These are phyloP conservation scores for Sporisorium graminicola DNA, from an alignment of 1,284 basidiomycete species.

Conservation along the genomic window DNA sequence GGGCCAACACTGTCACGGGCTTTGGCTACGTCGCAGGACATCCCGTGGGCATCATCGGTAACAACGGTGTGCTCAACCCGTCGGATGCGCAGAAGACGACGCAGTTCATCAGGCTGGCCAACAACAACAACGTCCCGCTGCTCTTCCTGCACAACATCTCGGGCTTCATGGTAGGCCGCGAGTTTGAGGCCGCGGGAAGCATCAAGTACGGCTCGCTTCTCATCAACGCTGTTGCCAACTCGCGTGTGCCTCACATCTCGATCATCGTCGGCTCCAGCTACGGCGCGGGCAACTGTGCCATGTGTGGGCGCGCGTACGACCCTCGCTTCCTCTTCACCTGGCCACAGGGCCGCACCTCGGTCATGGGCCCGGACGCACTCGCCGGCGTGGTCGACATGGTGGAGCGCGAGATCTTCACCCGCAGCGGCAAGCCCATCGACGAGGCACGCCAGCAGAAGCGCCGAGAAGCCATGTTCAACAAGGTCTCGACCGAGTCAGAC, in stretches of 20 bases:
- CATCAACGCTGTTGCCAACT: slow-evolving; percentile 6
- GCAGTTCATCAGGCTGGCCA: slow-evolving; percentile 6
- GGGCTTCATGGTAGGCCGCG: slow-evolving; percentile 7
- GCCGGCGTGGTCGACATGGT: slow-evolving; percentile 5
- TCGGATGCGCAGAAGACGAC: slow-evolving; percentile 8
- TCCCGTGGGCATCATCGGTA: slow-evolving; percentile 4
- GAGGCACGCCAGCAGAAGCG: slow-evolving; percentile 9
- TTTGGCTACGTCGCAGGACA: slow-evolving; percentile 3
- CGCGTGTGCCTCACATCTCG: slow-evolving; percentile 3
- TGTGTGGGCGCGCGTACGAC: slow-evolving; percentile 8
- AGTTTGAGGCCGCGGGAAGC: slow-evolving; percentile 6
- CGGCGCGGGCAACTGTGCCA: slow-evolving; percentile 8
- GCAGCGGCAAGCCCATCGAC: slow-evolving; percentile 4
- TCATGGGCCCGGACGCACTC: slow-evolving; percentile 7
- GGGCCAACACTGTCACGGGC: slow-evolving; percentile 6
- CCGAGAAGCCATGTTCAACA: slow-evolving; percentile 1
- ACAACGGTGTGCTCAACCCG: slow-evolving; percentile 4
- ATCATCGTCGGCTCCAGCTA: slow-evolving; percentile 11
- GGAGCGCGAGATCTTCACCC: slow-evolving; percentile 8
- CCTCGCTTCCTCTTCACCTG: slow-evolving; percentile 10
- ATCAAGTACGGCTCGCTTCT: slow-evolving; percentile 10
- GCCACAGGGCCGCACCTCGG: slow-evolving; percentile 5
- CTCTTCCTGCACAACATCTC: slow-evolving; percentile 10
- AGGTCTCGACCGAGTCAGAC: slow-evolving; percentile 7
- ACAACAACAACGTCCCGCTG: slow-evolving; percentile 6